A percentile compares a stretch with the other conserved stretches of the same genome.
These are phyloP conservation scores for Scutellaria baicalensis DNA, from an alignment of 257 asterid genomes.

Conservation along the genomic window DNA sequence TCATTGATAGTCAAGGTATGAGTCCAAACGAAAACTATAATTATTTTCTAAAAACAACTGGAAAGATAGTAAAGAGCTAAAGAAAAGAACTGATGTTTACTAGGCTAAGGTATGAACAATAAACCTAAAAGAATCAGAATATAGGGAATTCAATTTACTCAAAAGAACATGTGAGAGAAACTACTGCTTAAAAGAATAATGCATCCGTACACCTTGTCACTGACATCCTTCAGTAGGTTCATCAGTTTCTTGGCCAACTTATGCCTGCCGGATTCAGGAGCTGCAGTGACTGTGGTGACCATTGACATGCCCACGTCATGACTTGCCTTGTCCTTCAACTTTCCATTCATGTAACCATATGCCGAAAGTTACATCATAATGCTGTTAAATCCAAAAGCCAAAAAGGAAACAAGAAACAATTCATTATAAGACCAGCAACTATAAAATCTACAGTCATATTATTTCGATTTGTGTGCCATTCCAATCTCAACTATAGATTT, in stretches of 20 bases:
- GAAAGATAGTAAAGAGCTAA: neutral
- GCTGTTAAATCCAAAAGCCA: neutral
- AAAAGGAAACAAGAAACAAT: neutral
- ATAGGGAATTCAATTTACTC: neutral
- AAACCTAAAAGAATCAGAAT: neutral
- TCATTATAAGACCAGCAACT: neutral
- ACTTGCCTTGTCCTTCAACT: slow-evolving; percentile 80
- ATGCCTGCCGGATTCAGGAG: slow-evolving; percentile 67
- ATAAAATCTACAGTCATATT: neutral
- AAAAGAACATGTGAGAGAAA: neutral
- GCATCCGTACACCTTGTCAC: slow-evolving; percentile 54
- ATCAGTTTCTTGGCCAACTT: slow-evolving; percentile 69
- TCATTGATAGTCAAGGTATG: neutral
- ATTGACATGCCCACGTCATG: slow-evolving; percentile 55
- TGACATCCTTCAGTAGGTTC: slow-evolving; percentile 58
- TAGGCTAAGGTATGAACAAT: neutral
- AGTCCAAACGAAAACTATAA: neutral
- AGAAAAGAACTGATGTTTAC: neutral
- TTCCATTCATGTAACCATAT: slow-evolving; percentile 39
- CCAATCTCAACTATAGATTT: neutral
- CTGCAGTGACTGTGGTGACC: slow-evolving; percentile 64
- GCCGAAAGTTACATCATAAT: neutral
- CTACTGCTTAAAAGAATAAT: neutral
- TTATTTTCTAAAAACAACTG: neutral
- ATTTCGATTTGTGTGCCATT: neutral